Base-by-base conservation (phyloP, 129 eudicot genomes). In the Escallonia herrerae region DNA sequence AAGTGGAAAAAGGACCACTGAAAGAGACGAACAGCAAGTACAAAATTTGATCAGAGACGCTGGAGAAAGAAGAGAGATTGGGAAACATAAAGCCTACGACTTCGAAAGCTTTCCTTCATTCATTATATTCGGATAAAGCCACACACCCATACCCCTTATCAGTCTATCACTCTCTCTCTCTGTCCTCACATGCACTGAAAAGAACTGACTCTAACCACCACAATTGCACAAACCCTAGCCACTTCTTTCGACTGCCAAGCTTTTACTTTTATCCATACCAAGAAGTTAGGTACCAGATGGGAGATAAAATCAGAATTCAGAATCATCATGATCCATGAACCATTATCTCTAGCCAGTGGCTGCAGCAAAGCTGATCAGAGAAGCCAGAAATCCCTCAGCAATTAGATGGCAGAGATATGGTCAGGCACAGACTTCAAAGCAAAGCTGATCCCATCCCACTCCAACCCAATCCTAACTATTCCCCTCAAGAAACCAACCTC, bases 11-110 rank as follows among this genome's bases (percentile, higher is more conserved):
- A 62, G 6, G 5, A 63, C 39, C 11, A 33, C n/a, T 12, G 15
- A 64, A 64, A 64, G 57, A 47, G 69, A 64, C 69, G 49, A 49
- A 64, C 45, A 2, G 1, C 15, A 64, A 64, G 69, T 64, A 64
- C 69, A 64, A 52, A 40, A 64, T 5, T 38, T 7, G 54, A 49
- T 49, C 54, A 49, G 54, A 22, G 4, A 14, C 6, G 45, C 11
- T 3, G 2, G 43, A 49, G 39, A 48, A 7, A 47, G 42, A 50
- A 64, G 12, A 50, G 9, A 15, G 68, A 46, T 22, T 22, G 22
- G n/a, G 43, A 46, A 33, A 33, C 14, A 11, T 3, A 64, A 50
- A 39, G 6, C 9, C 3, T 6, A 43, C 3, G 13, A 5, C 14
- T 44, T 33, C n/a, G 7, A 62, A 62, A 43, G 45, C 69, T 39